Evolutionary conservation across 805 yeast species (phyloP).

Genomic region (Priceomyces carsonii): DNA sequence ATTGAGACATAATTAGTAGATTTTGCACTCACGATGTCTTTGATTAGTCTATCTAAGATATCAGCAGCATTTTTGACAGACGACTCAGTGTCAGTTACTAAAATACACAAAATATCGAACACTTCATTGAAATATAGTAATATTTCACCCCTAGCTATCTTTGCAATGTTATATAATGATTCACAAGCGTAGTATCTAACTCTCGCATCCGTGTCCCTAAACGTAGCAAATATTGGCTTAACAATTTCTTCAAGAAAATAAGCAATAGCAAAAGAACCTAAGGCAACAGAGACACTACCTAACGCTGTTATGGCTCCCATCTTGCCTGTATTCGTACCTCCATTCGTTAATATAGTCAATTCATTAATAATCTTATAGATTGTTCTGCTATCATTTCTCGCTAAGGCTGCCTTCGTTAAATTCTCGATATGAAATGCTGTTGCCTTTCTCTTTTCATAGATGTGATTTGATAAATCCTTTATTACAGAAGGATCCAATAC

Average conservation of each 20-base stretch:
- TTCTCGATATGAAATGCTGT: constrained; percentile 69
- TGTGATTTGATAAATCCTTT: constrained; percentile 46
- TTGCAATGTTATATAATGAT: constrained; percentile 90
- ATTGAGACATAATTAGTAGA: constrained; percentile 85
- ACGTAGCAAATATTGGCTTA: constrained; percentile 92
- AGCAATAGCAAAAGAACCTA: constrained; percentile 84
- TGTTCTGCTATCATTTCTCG: constrained; percentile 58
- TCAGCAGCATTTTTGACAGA: constrained; percentile 96
- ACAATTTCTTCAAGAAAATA: constrained; percentile 79
- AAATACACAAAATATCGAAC: constrained; percentile 86
- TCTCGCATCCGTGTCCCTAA: constrained; percentile 96
- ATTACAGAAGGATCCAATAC: constrained; percentile 36
- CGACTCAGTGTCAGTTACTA: constrained; percentile 87
- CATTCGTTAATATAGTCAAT: constrained; percentile 73
- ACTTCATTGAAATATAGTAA: constrained; percentile 89
- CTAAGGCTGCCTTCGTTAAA: constrained; percentile 67
- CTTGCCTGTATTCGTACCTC: constrained; percentile 68
- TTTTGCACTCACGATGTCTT: constrained; percentile 93
- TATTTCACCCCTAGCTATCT: constrained; percentile 94
- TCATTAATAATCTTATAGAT: constrained; percentile 70
- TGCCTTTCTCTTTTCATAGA: constrained; percentile 48
- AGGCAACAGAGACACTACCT: constrained; percentile 93
- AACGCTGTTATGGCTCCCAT: constrained; percentile 95
- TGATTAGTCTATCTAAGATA: constrained; percentile 81
- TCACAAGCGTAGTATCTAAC: constrained; percentile 98